Percentiles rank a stretch among this genome's conserved stretches.
phyloP scores from a whole-genome alignment of 805 yeast genomes.

The Barnettozyma salicaria region DNA sequence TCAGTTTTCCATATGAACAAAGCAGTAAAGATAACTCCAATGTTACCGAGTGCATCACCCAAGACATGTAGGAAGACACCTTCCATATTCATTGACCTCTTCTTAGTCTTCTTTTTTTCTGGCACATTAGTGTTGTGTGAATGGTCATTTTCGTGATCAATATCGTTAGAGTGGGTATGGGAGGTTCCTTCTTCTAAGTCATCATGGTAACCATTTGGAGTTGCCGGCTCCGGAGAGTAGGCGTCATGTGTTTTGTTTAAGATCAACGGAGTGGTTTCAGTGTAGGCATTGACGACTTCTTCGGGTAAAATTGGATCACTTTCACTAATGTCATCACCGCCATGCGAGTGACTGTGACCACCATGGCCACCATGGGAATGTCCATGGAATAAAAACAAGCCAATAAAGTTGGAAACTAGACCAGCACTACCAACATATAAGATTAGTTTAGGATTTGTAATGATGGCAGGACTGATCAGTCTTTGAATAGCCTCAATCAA shows the following conservation, averaged over 20 bases:
- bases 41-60: slow-evolving; percentile 93
- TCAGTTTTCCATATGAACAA: slow-evolving; percentile 91
- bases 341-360: background rate
- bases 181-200: slow-evolving; percentile 14
- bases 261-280: slow-evolving; percentile 19
- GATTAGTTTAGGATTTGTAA: slow-evolving; percentile 78
- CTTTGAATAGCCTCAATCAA: slow-evolving; percentile 91
- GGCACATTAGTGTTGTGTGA: slow-evolving; percentile 14
- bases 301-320: slow-evolving; percentile 38
- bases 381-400: slow-evolving; percentile 84
- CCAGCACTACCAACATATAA: slow-evolving; percentile 82
- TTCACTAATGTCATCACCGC: slow-evolving; percentile 21
- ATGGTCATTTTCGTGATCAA: slow-evolving; percentile 5
- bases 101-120: slow-evolving; percentile 12
- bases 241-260: slow-evolving; percentile 2
- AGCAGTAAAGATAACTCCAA: slow-evolving; percentile 90
- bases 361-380: slow-evolving; percentile 30
- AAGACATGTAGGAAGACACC: slow-evolving; percentile 94
- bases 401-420: slow-evolving; percentile 72
- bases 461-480: slow-evolving; percentile 70
- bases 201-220: slow-evolving; percentile 18
- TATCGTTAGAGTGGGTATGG: slow-evolving; percentile 9
- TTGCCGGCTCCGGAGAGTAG: slow-evolving; percentile 17
- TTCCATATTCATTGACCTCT: slow-evolving; percentile 83
- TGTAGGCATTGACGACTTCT: slow-evolving; percentile 35